Evolutionary conservation across 2,329 filamentous ascomycete genomes (phyloP), one percentile per base, ranked within the genome.

Genomic region (Paecilomyces sp.): DNA sequence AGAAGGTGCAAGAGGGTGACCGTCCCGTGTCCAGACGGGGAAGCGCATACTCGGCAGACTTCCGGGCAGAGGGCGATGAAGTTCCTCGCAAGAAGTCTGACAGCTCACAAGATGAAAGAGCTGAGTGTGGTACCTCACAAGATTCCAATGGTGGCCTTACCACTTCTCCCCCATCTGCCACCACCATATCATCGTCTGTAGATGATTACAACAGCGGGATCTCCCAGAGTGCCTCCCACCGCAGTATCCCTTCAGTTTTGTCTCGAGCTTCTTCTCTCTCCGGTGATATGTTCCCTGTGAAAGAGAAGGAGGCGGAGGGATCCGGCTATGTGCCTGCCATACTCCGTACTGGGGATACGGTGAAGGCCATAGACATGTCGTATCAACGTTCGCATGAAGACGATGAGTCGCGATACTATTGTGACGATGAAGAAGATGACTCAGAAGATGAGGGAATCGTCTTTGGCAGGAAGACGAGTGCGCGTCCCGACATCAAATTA

Each of bases 231-330:
- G 75, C 76, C 50, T 80, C 78, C 8, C 76, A 79, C 61, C 77
- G 77, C 3, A 79, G 77, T 63, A 78, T 80, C 34, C 77, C 77
- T 3, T 77, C 77, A 11, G 75, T 78, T 15, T 64, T 77, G 15
- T 79, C 77, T 0, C 76, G 75, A 30, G 77, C 76, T 12, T 80
- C 78, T 0, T 80, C 78, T 24, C 70, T 79, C 28, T 79, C 77
- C 11, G 74, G 71, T 7, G 76, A 79, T 57, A 71, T 71, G 0
- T 65, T 67, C 12, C 63, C 66, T 22, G 58, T 57, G 51, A 66
- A 66, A 54, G 67, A 71, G 9, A 68, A 69, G 51, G 70, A 74
- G 1, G 56, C 65, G 34, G 71, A 70, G 9, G 18, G 63, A 9
- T 61, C 63, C 8, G 59, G 60, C 9, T 62, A 67, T 41, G 67